These are phyloP conservation scores for Curvularia eragrostidis DNA, from an alignment of 2,329 filamentous ascomycete species.

Conservation along the genomic window DNA sequence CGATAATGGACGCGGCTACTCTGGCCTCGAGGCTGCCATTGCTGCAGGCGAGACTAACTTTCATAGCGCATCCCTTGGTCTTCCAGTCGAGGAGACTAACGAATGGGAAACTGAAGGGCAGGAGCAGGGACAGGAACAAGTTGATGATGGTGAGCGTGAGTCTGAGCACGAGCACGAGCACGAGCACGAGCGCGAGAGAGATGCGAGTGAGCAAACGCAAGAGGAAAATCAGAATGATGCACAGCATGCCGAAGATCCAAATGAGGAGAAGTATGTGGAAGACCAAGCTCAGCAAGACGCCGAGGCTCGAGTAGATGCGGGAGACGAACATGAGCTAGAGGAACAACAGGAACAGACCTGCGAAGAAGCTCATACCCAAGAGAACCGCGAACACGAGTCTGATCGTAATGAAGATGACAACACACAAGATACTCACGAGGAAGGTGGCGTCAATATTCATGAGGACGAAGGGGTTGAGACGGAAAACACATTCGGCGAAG, in stretches of 20 bases:
- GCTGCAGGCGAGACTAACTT: conserved; percentile 39
- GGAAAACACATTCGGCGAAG: conserved; percentile 5
- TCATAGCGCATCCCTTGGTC: conserved; percentile 22
- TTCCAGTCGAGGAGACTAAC: conserved; percentile 28
- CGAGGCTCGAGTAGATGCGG: neutral
- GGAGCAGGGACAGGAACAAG: conserved; percentile 6
- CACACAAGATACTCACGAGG: conserved; percentile 1
- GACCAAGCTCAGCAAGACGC: neutral
- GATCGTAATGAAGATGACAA: neutral
- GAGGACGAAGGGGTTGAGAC: neutral
- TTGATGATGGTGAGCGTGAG: conserved; percentile 3
- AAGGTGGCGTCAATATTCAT: conserved; percentile 1
- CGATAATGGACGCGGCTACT: conserved; percentile 64
- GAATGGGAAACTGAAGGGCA: conserved; percentile 34
- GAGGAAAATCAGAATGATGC: neutral
- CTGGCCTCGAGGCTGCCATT: conserved; percentile 51
- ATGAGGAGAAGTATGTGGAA: neutral
- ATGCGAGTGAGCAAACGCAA: conserved; percentile 1
- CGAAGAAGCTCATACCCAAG: neutral
- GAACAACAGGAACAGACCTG: neutral
- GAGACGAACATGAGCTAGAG: neutral
- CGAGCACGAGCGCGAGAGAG: neutral
- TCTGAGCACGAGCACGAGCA: neutral
- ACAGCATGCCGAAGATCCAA: too few relatives aligned
- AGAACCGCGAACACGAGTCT: neutral